These are phyloP conservation scores for Rhynchospora tenuis DNA, from an alignment of 176 grass and related monocot genomes.

Conservation along the genomic window DNA sequence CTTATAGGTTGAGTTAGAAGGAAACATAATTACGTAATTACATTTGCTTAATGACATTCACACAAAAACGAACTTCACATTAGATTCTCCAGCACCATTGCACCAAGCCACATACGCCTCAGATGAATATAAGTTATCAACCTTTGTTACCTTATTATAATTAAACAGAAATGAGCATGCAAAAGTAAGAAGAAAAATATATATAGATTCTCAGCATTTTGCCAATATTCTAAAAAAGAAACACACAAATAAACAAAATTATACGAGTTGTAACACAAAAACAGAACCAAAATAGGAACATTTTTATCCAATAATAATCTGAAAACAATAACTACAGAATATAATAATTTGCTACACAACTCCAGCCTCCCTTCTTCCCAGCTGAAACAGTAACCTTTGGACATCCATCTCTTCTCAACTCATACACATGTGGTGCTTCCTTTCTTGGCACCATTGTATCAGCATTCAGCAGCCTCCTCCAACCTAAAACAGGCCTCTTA, in stretches of 20 bases:
- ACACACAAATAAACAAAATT: background rate
- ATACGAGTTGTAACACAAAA: background rate
- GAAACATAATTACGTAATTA: background rate
- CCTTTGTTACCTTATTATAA: background rate
- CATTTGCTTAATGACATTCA: background rate
- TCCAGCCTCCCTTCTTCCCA: background rate
- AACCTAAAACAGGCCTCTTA: background rate
- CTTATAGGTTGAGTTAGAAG: background rate
- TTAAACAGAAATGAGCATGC: background rate
- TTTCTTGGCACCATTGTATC: slow-evolving; percentile 4
- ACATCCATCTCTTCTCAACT: background rate
- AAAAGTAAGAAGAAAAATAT: background rate
- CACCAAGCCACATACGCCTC: background rate
- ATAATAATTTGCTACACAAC: slow-evolving; percentile 4
- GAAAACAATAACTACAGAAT: background rate
- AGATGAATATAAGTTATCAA: background rate
- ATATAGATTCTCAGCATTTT: background rate
- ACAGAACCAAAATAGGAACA: background rate
- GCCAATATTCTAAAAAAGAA: background rate
- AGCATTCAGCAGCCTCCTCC: background rate
- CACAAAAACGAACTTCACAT: background rate
- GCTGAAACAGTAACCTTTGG: background rate
- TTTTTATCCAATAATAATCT: background rate
- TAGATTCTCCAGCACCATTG: background rate
- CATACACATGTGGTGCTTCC: background rate